A percentile compares a stretch with the other conserved stretches of the same genome.
Evolutionary conservation across 345 rosid species (phyloP).

Genomic region (Theobroma cacao): DNA sequence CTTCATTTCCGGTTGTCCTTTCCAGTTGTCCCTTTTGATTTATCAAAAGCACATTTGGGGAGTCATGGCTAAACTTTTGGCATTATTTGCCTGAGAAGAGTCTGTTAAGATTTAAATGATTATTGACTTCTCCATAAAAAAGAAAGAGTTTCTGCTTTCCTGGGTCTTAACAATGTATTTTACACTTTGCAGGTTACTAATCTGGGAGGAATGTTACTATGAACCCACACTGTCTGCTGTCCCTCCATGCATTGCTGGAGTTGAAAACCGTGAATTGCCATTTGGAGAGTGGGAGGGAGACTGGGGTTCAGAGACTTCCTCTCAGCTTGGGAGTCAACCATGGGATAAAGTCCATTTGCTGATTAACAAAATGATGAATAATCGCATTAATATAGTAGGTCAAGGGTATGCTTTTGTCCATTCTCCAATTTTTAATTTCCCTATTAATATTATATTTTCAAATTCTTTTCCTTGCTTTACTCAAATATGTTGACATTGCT

Average conservation of each 20-base stretch:
- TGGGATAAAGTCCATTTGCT: slow-evolving; percentile 47
- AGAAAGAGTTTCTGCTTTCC: not conserved
- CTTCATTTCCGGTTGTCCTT: not conserved
- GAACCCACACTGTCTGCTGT: slow-evolving; percentile 34
- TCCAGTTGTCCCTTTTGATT: not conserved
- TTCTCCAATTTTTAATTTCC: not conserved
- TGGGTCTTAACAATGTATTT: slow-evolving; percentile 5
- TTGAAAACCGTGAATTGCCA: slow-evolving; percentile 26
- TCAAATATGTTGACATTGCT: slow-evolving; percentile 5
- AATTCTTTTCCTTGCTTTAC: not conserved
- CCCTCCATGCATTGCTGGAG: slow-evolving; percentile 29
- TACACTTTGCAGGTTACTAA: slow-evolving; percentile 55
- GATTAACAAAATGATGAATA: slow-evolving; percentile 71
- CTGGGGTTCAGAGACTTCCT: slow-evolving; percentile 30
- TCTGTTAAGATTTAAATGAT: not conserved
- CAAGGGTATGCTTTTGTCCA: slow-evolving; percentile 65
- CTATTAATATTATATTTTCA: not conserved
- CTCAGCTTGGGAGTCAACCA: slow-evolving; percentile 33
- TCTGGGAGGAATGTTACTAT: slow-evolving; percentile 86
- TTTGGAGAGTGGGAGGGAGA: slow-evolving; percentile 44
- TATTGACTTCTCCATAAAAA: not conserved
- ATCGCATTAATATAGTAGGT: slow-evolving; percentile 69
- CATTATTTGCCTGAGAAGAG: not conserved
- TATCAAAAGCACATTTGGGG: not conserved
- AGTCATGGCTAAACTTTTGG: not conserved